phyloP scores from a whole-genome alignment of 192 early-diverging fungal species.

The Obelidium mucronatum region DNA sequence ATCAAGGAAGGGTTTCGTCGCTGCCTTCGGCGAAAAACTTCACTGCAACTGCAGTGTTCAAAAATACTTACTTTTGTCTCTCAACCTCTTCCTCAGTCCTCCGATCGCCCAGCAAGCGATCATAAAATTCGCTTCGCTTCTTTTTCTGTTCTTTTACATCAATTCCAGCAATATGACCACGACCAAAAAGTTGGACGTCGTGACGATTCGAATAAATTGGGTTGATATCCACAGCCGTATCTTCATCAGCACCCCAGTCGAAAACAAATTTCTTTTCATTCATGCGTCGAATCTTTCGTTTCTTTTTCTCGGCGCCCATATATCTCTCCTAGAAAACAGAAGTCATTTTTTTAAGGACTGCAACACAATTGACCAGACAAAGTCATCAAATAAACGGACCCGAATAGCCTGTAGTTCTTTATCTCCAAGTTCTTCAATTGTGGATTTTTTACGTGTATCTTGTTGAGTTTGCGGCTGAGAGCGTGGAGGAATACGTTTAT shows the following conservation, averaged over 20 bases:
- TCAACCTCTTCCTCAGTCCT: slow-evolving; percentile 65
- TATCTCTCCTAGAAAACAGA: slow-evolving; percentile 63
- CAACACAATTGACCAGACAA: too few species aligned
- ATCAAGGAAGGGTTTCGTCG: too few species aligned
- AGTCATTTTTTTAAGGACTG: too few species aligned
- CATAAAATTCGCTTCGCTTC: slow-evolving; percentile 72
- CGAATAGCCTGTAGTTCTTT: slow-evolving; percentile 69
- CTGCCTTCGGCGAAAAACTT: too few species aligned
- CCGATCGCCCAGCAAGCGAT: slow-evolving; percentile 56
- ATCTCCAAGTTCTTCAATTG: slow-evolving; percentile 47
- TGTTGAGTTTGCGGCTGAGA: background rate
- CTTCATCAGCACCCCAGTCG: slow-evolving; percentile 96
- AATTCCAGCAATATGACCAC: slow-evolving; percentile 87
- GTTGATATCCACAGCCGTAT: slow-evolving; percentile 93
- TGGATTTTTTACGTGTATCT: slow-evolving; percentile 3
- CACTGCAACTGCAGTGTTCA: too few species aligned
- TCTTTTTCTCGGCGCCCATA: slow-evolving; percentile 77
- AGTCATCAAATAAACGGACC: slow-evolving; percentile 23
- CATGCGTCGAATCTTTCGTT: slow-evolving; percentile 80
- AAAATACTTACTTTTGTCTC: slow-evolving; percentile 55
- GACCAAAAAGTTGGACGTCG: slow-evolving; percentile 78
- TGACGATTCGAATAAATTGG: slow-evolving; percentile 84
- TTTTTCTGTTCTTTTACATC: slow-evolving; percentile 80
- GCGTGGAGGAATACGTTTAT: too few species aligned
- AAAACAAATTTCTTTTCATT: slow-evolving; percentile 97